Base-by-base conservation (phyloP, 805 yeast species). In the Candida yuanshanica region DNA sequence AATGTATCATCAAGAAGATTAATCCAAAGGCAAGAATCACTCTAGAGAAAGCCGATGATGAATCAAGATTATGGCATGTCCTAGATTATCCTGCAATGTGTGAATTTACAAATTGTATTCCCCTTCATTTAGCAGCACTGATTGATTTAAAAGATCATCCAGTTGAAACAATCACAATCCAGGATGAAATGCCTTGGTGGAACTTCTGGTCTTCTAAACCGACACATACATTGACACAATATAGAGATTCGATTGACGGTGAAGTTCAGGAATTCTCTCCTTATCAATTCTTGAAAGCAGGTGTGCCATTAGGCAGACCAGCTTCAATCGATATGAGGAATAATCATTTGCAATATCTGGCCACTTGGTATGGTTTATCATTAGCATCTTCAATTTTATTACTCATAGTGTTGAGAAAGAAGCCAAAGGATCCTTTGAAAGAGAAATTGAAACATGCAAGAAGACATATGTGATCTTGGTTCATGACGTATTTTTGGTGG, bases 301-400 rank as follows among this genome's bases (percentile, higher is more conserved):
- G 99, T 40, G 91, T 91, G 7, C 99, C 99, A 10, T 60, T 93
- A 10, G 99, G 96, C 1, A 79, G 83, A 41, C 64, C 70, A 8
- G 90, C 96, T n/a, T 78, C 77, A 51, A 77, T 91, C 25, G 90
- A 81, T 50, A 74, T 87, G 57, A 79, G 83, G 46, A 93, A 93
- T 60, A 88, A 89, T 57, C 99, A 93, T 58, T 64, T 90, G 60
- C 96, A 91, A 60, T 93, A 93, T 60, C 66, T 93, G 55, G 78
- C 88, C 17, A 93, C 99, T 0, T 93, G 99, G 99, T 91, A 86
- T 60, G 95, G 96, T 0, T 73, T 91, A 33, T 79, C 89, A 2
- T 53, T 84, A 32, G 75, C 86, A 29, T 83, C 95, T 27, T 53
- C 89, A 1, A 76, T 83, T 25, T 74, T 88, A 63, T 70, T 93